Evolutionary conservation across 495 filamentous ascomycete genomes (phyloP), one percentile per base, ranked within the genome.

Genomic region (Penicillium pulvis): DNA sequence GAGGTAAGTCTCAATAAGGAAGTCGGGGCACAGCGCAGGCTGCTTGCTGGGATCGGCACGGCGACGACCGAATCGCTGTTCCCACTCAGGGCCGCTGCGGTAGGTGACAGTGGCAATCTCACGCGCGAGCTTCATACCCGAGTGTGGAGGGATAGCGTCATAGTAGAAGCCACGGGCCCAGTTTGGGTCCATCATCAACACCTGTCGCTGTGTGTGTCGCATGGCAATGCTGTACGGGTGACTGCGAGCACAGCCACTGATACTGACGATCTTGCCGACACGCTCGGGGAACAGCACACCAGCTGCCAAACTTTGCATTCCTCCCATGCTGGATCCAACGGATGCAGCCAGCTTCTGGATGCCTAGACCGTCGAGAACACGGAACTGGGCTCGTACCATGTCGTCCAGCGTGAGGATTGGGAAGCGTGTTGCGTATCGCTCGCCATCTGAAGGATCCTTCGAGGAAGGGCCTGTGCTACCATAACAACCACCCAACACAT

Each of bases 101-200:
- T 99, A 99, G 7, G 94, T 99, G 39, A 99, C 90, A 2, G 94
- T 99, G 14, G 94, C 95, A 62, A 99, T 98, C 75, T 98, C 90
- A 57, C 94, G 88, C 8, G 94, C 94, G 19, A 99, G 86, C 74
- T 99, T 99, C 91, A 99, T 97, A 16, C 94, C 94, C 8, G 87
- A 84, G 68, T 99, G 95, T 8, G 94, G 95, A 7, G 95, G 94
- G 30, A 98, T 87, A 44, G 79, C 71, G 56, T 87, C 87, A 68
- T 98, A 98, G 77, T 98, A 99, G 75, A 92, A 96, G 2, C 94
- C 94, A n/a, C 94, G 90, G 57, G 88, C 86, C 95, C 95, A 99
- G 60, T 95, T 91, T 1, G 92, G 91, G 62, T 99, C 94, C 87
- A 93, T 96, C 92, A 99, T 97, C 23, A 99, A 81, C 7, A 97